Evolutionary conservation across 352 stramenopile species (phyloP).

Genomic region (Pythium guiyangense): DNA sequence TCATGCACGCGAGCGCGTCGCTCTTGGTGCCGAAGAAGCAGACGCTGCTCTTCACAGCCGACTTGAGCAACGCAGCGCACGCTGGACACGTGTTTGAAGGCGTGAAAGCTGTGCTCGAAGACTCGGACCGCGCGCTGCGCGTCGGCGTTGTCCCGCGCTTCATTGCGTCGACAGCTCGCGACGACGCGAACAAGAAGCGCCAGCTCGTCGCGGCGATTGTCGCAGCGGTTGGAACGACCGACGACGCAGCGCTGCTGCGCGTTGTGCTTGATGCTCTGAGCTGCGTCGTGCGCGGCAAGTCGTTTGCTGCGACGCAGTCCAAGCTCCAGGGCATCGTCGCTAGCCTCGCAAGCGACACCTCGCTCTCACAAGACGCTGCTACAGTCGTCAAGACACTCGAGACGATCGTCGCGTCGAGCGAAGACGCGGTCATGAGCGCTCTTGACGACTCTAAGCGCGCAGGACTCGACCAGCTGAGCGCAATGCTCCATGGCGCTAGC

Average conservation of each 20-base stretch:
- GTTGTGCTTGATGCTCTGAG: slow-evolving; percentile 52
- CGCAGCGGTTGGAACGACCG: slow-evolving; percentile 39
- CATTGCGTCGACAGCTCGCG: slow-evolving; percentile 4
- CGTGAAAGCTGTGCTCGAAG: slow-evolving; percentile 63
- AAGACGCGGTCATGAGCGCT: neutral
- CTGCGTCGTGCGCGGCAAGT: slow-evolving; percentile 54
- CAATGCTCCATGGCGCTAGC: slow-evolving; percentile 32
- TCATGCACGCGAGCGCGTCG: slow-evolving; percentile 50
- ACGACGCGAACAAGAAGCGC: slow-evolving; percentile 8
- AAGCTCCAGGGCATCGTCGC: slow-evolving; percentile 49
- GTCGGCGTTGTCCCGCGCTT: slow-evolving; percentile 53
- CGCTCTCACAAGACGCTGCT: neutral
- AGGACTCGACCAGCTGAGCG: slow-evolving; percentile 34
- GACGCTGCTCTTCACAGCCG: slow-evolving; percentile 51
- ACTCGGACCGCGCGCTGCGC: slow-evolving; percentile 56
- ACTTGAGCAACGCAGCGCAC: slow-evolving; percentile 47
- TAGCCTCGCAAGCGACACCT: slow-evolving; percentile 18
- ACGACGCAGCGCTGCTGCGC: slow-evolving; percentile 43
- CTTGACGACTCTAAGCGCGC: slow-evolving; percentile 19
- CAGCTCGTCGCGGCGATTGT: slow-evolving; percentile 44
- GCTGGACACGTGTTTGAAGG: slow-evolving; percentile 48
- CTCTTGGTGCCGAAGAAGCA: slow-evolving; percentile 61
- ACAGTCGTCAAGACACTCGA: slow-evolving; percentile 11
- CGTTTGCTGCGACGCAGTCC: slow-evolving; percentile 32
- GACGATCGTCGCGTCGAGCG: slow-evolving; percentile 14